Evolutionary conservation across 106 monocot genomes (phyloP).

Genomic region (Dendrobium huoshanense): DNA sequence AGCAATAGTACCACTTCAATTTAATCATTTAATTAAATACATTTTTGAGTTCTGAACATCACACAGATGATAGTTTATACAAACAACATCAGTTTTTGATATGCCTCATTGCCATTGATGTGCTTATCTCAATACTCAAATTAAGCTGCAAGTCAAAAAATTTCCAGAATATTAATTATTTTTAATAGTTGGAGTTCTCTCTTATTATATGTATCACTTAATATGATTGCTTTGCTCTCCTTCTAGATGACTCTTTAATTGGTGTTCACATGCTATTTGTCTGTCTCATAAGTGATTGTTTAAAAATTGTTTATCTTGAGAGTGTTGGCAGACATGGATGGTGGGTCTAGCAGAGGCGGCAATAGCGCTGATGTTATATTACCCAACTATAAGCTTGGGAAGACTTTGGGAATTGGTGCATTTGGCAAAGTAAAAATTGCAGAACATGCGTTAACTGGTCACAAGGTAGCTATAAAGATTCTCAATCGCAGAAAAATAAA

Average conservation of each 20-base stretch:
- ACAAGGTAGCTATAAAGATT: constrained; percentile 47
- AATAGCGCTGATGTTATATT: constrained; percentile 23
- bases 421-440: constrained; percentile 59
- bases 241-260: neutral
- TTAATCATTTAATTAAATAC: no score
- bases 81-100: neutral
- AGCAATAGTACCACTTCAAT: no score
- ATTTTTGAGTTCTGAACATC: no score
- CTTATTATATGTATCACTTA: neutral
- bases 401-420: constrained; percentile 48
- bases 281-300: neutral
- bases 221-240: neutral
- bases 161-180: neutral
- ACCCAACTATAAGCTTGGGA: constrained; percentile 41
- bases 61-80: no score
- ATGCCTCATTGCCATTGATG: neutral
- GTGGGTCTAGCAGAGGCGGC: constrained; percentile 20
- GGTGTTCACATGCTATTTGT: neutral
- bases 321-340: constrained; percentile 4
- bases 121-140: neutral
- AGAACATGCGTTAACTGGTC: constrained; percentile 46
- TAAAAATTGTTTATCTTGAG: neutral
- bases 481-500: constrained; percentile 37
- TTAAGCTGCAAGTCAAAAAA: neutral
- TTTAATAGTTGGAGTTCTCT: neutral